Conservation (phyloP, 371 early-diverging fungal genomes). For the Synchytrium microbalum region DNA sequence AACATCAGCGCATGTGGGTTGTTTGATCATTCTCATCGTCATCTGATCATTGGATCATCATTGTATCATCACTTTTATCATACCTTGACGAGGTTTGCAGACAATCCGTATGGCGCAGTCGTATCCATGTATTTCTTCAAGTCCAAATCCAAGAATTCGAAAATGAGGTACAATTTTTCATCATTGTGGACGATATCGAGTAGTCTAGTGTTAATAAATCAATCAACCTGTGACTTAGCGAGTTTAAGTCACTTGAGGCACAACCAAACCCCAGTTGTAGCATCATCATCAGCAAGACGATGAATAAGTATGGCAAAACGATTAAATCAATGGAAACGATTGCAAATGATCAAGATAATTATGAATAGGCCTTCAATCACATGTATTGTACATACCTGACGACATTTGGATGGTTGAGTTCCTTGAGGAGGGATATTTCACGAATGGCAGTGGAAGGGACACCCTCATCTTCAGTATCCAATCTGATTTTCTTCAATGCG, state of each 20-base stretch:
- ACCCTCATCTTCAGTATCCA: slow-evolving; percentile 90
- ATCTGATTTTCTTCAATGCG: slow-evolving; percentile 91
- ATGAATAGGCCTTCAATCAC: too few relatives aligned
- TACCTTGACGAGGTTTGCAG: slow-evolving; percentile 63
- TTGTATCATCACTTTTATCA: too few relatives aligned
- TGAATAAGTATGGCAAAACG: background rate
- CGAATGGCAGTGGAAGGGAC: slow-evolving; percentile 88
- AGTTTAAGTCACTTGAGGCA: slow-evolving; percentile 6
- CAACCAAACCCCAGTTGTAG: too few relatives aligned
- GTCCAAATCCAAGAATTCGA: slow-evolving; percentile 95
- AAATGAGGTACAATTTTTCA: slow-evolving; percentile 88
- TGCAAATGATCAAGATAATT: background rate
- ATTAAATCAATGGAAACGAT: slow-evolving; percentile 6
- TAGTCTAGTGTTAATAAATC: slow-evolving; percentile 46
- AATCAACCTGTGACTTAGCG: slow-evolving; percentile 1
- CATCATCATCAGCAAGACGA: too few relatives aligned
- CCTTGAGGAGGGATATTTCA: slow-evolving; percentile 96
- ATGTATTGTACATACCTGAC: slow-evolving; percentile 51
- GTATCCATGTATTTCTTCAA: slow-evolving; percentile 90
- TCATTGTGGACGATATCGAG: slow-evolving; percentile 87
- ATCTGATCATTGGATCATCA: too few relatives aligned
- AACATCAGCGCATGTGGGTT: background rate
- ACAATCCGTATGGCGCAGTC: slow-evolving; percentile 48
- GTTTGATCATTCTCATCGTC: too few relatives aligned
- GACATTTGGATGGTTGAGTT: slow-evolving; percentile 86